These are phyloP conservation scores for Melastoma candidum DNA, from an alignment of 441 rosid species.

Conservation along the genomic window DNA sequence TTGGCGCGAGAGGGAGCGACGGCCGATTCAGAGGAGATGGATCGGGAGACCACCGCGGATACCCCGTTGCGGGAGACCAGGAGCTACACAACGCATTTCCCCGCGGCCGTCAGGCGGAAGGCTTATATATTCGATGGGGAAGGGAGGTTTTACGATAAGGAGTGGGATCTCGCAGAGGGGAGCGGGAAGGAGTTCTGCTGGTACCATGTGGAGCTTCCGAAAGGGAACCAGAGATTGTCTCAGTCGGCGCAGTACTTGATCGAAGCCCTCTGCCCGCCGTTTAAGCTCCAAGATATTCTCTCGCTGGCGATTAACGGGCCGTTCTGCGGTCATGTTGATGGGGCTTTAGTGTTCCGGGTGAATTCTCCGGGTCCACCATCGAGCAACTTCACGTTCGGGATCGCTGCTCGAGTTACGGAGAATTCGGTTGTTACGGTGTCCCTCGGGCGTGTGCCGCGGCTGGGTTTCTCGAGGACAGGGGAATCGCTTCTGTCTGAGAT, in stretches of 20 bases:
- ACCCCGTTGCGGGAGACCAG: conserved; percentile 18
- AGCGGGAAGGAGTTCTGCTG: conserved; percentile 71
- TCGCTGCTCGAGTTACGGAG: conserved; percentile 85
- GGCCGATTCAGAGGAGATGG: conserved; percentile 34
- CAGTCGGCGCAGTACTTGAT: conserved; percentile 85
- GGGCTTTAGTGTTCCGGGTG: conserved; percentile 88
- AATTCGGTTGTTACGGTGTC: conserved; percentile 85
- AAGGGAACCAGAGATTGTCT: conserved; percentile 64
- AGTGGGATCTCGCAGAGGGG: conserved; percentile 80
- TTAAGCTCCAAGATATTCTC: conserved; percentile 91
- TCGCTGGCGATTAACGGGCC: conserved; percentile 96
- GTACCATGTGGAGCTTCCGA: conserved; percentile 91
- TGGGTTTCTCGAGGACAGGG: conserved; percentile 74
- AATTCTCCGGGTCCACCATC: conserved; percentile 86
- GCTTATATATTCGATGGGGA: conserved; percentile 80
- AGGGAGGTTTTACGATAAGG: conserved; percentile 60
- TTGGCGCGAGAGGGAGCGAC: conserved; percentile 25
- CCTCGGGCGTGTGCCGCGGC: conserved; percentile 79
- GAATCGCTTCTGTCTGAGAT: conserved; percentile 82
- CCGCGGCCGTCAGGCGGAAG: conserved; percentile 64
- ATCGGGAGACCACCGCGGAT: conserved; percentile 23
- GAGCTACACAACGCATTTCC: conserved; percentile 25
- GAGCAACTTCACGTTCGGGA: conserved; percentile 65
- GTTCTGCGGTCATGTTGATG: conserved; percentile 78
- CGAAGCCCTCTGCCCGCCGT: conserved; percentile 84